Conservation (phyloP, 805 yeast genomes). For the Lachancea thermotolerans region DNA sequence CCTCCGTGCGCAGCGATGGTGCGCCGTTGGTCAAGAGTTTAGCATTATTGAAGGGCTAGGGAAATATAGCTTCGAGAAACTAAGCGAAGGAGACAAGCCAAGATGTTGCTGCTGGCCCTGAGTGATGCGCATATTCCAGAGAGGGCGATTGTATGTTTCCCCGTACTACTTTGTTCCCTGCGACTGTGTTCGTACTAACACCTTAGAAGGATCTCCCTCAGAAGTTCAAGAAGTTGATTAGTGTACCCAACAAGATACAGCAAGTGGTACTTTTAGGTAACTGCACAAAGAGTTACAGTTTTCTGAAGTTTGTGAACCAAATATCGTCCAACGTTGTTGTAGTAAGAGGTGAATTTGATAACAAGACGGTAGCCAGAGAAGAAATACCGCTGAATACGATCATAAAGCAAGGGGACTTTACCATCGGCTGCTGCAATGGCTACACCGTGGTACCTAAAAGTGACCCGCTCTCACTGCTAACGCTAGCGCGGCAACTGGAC, state of each 20-base stretch:
- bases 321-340: constrained; percentile 66
- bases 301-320: constrained; percentile 55
- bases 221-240: constrained; percentile 61
- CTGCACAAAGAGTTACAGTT: constrained; percentile 57
- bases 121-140: constrained; percentile 92
- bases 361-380: constrained; percentile 30
- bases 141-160: constrained; percentile 54
- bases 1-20: neutral
- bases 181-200: constrained; percentile 6
- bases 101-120: constrained; percentile 69
- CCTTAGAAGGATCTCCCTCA: constrained; percentile 37
- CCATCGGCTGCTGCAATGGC: constrained; percentile 82
- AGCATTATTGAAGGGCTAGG: neutral
- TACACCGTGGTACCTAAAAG: constrained; percentile 75
- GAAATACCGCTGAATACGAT: constrained; percentile 56
- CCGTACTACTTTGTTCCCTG: neutral
- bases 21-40: neutral
- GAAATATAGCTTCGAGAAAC: neutral
- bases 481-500: constrained; percentile 83
- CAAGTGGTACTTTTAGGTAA: constrained; percentile 86
- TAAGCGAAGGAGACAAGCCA: neutral
- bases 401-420: constrained; percentile 61
- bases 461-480: constrained; percentile 77
- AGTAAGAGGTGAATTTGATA: constrained; percentile 81
- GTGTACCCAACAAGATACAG: constrained; percentile 74